These are phyloP conservation scores for Thyridium curvatum DNA, from an alignment of 2,329 filamentous ascomycete genomes.

Conservation along the genomic window DNA sequence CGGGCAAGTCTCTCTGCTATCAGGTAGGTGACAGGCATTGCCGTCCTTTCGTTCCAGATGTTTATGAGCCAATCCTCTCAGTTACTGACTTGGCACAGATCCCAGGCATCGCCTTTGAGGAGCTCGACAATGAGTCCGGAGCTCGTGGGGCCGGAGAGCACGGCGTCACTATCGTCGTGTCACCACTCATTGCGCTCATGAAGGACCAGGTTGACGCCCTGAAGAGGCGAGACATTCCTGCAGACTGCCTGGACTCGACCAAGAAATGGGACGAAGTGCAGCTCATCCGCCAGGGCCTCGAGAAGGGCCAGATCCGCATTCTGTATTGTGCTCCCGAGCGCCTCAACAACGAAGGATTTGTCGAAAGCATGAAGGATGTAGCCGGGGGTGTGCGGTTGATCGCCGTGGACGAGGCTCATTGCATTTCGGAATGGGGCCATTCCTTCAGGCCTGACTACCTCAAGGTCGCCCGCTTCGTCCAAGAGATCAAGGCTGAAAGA, in stretches of 20 bases:
- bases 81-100: conserved; percentile 22
- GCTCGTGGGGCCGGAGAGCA: conserved; percentile 20
- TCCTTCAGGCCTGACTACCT: conserved; percentile 18
- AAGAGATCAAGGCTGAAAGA: conserved; percentile 49
- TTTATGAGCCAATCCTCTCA: neutral
- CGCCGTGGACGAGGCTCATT: conserved; percentile 53
- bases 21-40: conserved; percentile 23
- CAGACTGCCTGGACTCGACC: conserved; percentile 50
- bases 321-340: conserved; percentile 55
- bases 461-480: conserved; percentile 45
- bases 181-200: conserved; percentile 51
- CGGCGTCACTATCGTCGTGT: conserved; percentile 51
- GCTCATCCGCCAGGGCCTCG: conserved; percentile 26
- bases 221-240: conserved; percentile 38
- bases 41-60: too few relatives aligned
- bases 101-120: conserved; percentile 38
- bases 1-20: conserved; percentile 43
- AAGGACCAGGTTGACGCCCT: conserved; percentile 55
- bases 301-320: conserved; percentile 41
- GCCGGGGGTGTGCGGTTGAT: conserved; percentile 49
- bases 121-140: conserved; percentile 27
- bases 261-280: conserved; percentile 42
- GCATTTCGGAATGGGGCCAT: conserved; percentile 44
- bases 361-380: conserved; percentile 46
- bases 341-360: conserved; percentile 55